Evolutionary conservation across 2,329 filamentous ascomycete species (phyloP).

Genomic region (Penicillium sp.): DNA sequence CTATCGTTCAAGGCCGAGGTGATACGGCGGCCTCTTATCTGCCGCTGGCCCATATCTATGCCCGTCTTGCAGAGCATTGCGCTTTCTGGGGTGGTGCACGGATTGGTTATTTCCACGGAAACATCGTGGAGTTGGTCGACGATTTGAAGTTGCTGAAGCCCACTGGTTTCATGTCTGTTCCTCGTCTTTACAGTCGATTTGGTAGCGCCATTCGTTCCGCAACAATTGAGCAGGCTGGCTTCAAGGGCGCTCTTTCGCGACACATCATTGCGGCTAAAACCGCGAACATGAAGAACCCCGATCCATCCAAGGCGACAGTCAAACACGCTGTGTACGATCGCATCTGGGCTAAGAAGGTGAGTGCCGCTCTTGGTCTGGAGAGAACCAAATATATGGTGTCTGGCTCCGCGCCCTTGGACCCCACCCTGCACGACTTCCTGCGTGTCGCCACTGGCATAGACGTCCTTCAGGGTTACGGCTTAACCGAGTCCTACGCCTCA

Average conservation of each 20-base stretch:
- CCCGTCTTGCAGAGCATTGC: slow-evolving; percentile 76
- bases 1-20: slow-evolving; percentile 52
- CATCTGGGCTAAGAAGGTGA: slow-evolving; percentile 88
- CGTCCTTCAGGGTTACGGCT: slow-evolving; percentile 84
- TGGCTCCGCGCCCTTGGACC: slow-evolving; percentile 88
- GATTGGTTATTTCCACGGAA: slow-evolving; percentile 92
- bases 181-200: slow-evolving; percentile 88
- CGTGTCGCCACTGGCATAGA: slow-evolving; percentile 76
- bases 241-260: slow-evolving; percentile 78
- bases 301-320: slow-evolving; percentile 68
- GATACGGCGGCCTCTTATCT: slow-evolving; percentile 82
- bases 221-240: slow-evolving; percentile 74
- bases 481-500: slow-evolving; percentile 90
- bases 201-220: slow-evolving; percentile 76
- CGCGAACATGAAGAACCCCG: slow-evolving; percentile 69
- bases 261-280: slow-evolving; percentile 78
- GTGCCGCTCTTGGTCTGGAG: slow-evolving; percentile 77
- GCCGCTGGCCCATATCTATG: slow-evolving; percentile 91
- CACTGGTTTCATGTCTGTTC: slow-evolving; percentile 82
- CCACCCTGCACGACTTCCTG: slow-evolving; percentile 82
- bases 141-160: slow-evolving; percentile 86
- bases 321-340: slow-evolving; percentile 55
- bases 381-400: slow-evolving; percentile 72
- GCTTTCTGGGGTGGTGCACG: slow-evolving; percentile 69
- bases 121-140: slow-evolving; percentile 80